These are phyloP conservation scores for Penicillium sp. DNA, from an alignment of 2,329 filamentous ascomycete genomes.

Conservation along the genomic window DNA sequence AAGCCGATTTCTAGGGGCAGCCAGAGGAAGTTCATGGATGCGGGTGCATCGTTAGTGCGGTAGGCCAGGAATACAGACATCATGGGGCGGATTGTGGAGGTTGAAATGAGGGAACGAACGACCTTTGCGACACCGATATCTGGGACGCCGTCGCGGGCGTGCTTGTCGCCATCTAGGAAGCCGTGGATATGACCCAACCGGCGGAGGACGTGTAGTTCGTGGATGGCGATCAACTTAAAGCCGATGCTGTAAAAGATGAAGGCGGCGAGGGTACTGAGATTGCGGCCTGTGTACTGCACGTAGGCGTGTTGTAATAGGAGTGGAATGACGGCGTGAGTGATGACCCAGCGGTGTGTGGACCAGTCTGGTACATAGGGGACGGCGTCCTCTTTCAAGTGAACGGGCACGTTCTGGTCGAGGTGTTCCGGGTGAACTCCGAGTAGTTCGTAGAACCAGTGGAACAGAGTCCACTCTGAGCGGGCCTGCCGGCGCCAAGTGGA, in stretches of 20 bases:
- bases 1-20: slow-evolving; percentile 22
- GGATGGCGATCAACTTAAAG: slow-evolving; percentile 27
- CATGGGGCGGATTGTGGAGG: slow-evolving; percentile 26
- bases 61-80: slow-evolving; percentile 27
- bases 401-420: slow-evolving; percentile 21
- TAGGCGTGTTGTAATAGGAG: slow-evolving; percentile 25
- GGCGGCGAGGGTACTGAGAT: slow-evolving; percentile 18
- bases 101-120: slow-evolving; percentile 22
- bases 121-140: slow-evolving; percentile 28
- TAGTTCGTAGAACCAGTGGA: slow-evolving; percentile 28
- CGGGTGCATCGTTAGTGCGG: slow-evolving; percentile 12
- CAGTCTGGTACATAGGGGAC: slow-evolving; percentile 24
- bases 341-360: slow-evolving; percentile 26
- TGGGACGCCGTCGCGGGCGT: slow-evolving; percentile 26
- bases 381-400: slow-evolving; percentile 21
- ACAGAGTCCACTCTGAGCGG: slow-evolving; percentile 23
- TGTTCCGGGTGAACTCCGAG: slow-evolving; percentile 23
- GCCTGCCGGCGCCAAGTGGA: slow-evolving; percentile 26
- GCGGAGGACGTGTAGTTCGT: slow-evolving; percentile 25
- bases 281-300: slow-evolving; percentile 20
- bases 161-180: slow-evolving; percentile 28
- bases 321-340: slow-evolving; percentile 23
- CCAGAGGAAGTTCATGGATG: slow-evolving; percentile 22
- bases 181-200: slow-evolving; percentile 24
- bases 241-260: slow-evolving; percentile 22